Percentiles rank a stretch among this genome's conserved stretches.
Evolutionary conservation across 768 basidiomycete species (phyloP).

Genomic region (Leccinellum albellum): DNA sequence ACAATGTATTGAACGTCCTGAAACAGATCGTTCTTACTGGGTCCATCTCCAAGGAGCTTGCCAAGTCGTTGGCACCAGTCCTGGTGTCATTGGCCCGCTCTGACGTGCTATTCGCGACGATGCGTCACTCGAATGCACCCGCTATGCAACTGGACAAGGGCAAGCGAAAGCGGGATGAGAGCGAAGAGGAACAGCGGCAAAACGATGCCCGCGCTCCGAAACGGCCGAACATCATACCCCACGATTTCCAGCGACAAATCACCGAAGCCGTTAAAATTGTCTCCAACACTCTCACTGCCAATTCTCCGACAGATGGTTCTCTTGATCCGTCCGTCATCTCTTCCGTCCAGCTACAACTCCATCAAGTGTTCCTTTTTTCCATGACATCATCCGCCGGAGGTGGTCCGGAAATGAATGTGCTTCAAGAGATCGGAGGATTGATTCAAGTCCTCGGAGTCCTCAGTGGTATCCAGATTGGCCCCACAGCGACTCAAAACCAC

Average conservation of each 20-base stretch:
- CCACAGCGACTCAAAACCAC: conserved; percentile 32
- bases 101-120: conserved; percentile 58
- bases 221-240: conserved; percentile 42
- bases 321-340: conserved; percentile 58
- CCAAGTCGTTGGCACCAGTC: conserved; percentile 54
- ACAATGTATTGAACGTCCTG: conserved; percentile 55
- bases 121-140: conserved; percentile 61
- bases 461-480: conserved; percentile 67
- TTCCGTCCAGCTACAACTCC: conserved; percentile 69
- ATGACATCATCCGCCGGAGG: conserved; percentile 61
- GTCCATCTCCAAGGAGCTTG: conserved; percentile 48
- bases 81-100: conserved; percentile 67
- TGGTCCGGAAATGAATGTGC: conserved; percentile 49
- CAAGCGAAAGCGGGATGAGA: conserved; percentile 71
- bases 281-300: conserved; percentile 44
- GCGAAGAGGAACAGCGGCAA: conserved; percentile 30
- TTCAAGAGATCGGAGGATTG: conserved; percentile 77
- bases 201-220: conserved; percentile 35
- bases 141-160: conserved; percentile 62
- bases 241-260: conserved; percentile 53
- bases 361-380: conserved; percentile 75
- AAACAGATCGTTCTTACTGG: conserved; percentile 45
- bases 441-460: conserved; percentile 81
- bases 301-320: conserved; percentile 34
- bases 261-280: conserved; percentile 58